Conservation (phyloP, 2,329 filamentous ascomycete genomes). For the Aquanectria penicillioides region DNA sequence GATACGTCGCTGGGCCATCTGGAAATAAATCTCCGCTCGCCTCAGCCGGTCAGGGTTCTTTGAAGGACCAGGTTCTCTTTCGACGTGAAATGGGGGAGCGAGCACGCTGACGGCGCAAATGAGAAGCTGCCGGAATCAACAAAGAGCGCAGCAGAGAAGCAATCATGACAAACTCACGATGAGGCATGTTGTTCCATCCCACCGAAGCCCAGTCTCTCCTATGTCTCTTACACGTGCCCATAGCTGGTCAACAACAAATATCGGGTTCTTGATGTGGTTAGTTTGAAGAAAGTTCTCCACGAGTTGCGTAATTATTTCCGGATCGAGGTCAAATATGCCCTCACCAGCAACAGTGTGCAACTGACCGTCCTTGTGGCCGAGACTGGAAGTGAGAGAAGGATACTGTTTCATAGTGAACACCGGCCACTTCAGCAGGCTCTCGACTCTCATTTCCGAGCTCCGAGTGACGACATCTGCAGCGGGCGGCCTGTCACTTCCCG, state of each 20-base stretch:
- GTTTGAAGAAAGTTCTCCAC: conserved; percentile 34
- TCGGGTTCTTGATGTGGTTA: conserved; percentile 37
- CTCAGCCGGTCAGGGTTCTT: conserved; percentile 13
- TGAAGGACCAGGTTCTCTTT: conserved; percentile 20
- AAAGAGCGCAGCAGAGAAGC: too few relatives aligned
- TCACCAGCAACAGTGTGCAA: conserved; percentile 7
- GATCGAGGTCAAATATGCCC: conserved; percentile 24
- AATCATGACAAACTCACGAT: conserved; percentile 23
- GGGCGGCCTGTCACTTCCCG: conserved; percentile 14
- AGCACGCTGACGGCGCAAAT: conserved; percentile 35
- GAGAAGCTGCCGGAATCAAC: conserved; percentile 28
- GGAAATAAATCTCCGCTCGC: conserved; percentile 31
- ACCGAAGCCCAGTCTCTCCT: conserved; percentile 25
- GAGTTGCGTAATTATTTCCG: conserved; percentile 24
- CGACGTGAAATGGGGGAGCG: conserved; percentile 12
- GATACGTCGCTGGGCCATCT: conserved; percentile 32
- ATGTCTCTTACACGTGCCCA: conserved; percentile 27
- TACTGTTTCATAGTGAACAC: conserved; percentile 14
- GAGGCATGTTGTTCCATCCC: conserved; percentile 35
- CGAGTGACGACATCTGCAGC: conserved; percentile 24
- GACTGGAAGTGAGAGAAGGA: conserved; percentile 11
- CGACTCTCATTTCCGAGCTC: conserved; percentile 27
- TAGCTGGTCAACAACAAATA: conserved; percentile 30
- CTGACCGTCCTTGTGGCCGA: conserved; percentile 8
- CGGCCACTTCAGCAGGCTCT: conserved; percentile 20